Base-by-base conservation (phyloP, 768 basidiomycete species). In the Clitopilus hobsonii region DNA sequence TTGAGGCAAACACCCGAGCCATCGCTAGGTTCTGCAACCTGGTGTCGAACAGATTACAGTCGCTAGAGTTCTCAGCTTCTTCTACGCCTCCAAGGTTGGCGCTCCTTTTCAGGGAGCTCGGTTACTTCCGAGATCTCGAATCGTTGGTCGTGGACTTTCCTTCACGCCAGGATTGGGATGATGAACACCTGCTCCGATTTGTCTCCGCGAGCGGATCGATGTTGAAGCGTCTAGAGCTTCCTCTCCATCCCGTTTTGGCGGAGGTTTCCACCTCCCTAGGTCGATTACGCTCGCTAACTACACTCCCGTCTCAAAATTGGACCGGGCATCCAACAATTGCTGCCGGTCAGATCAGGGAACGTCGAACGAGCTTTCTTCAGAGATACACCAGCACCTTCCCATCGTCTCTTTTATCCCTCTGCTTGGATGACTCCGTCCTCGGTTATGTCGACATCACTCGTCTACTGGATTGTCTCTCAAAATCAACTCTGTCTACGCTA, bases 11-110 rank as follows among this genome's bases (percentile, higher is more conserved):
- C n/a, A 45, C 41, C 5, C n/a, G 49, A 11, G 22, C 30, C 6
- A 41, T 60, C 11, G 6, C 56, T 0, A 53, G 55, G 10, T 60
- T 60, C 38, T 41, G 57, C 8, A 23, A 22, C 14, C n/a, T 41
- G 8, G 16, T 55, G 24, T 14, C 53, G 3, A 51, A 53, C 0
- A 38, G 24, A n/a, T 51, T 60, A 13, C 30, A 47, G n/a, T 52
- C 32, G n/a, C 20, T 60, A 16, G 54, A 52, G 47, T 25, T 60
- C 36, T 49, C 54, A 45, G 56, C 59, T 22, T 55, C 54, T 1
- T 45, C 16, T 6, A 45, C 41, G 3, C n/a, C n/a, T 20, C 41
- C 22, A 11, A 16, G 22, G 41, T 18, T 20, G n/a, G 8, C 41
- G 5, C n/a, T 20, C 5, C 41, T 45, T 3, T 60, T 60, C 38